Base-by-base conservation (phyloP, 148 eudicot species). In the Dysphania ambrosioides region DNA sequence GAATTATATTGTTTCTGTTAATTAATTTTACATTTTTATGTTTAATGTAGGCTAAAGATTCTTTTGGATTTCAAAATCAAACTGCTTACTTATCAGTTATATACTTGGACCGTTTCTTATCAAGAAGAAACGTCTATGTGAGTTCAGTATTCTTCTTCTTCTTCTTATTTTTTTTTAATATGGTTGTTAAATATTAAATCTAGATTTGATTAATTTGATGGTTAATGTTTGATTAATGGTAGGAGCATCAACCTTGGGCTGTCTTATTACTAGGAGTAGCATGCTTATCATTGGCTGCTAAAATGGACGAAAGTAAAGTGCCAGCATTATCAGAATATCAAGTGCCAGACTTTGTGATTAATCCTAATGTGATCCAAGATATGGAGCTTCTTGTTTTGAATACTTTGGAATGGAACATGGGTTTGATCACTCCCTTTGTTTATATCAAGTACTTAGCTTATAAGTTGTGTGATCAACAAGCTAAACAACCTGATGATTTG, bases 231-330 rank as follows among this genome's bases (percentile, higher is more conserved):
- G 44, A 47, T 8, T 16, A 21, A 21, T 68, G 66, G 62, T 76
- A 87, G 90, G 79, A 73, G 47, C 83, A 64, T 29, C 83, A 86
- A 63, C 2, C 51, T 5, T 89, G 93, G 93, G 85, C 85, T 40
- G 60, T 85, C 68, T 70, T 72, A 74, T 79, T 87, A 24, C 38
- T 87, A 41, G 75, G 89, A 61, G 81, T 87, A 72, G 91, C 93
- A 40, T 89, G 93, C 63, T 78, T 89, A n/a, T 87, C 91, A 1
- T 34, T 89, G 71, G 93, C 93, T 15, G 93, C 87, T 19, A 89
- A 89, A 70, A 80, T 86, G 90, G 92, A 84, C 60, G 92, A 88
- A 76, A 12, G 9, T 29, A 68, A 72, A 68, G 79, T 58, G 1
- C 85, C 86, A 4, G 13, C 76, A 38, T 76, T 86, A 29, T 82